A percentile compares a stretch with the other conserved stretches of the same genome.
These are phyloP conservation scores for Dactylellina haptotyla DNA, from an alignment of 2,329 filamentous ascomycete species.

Conservation along the genomic window DNA sequence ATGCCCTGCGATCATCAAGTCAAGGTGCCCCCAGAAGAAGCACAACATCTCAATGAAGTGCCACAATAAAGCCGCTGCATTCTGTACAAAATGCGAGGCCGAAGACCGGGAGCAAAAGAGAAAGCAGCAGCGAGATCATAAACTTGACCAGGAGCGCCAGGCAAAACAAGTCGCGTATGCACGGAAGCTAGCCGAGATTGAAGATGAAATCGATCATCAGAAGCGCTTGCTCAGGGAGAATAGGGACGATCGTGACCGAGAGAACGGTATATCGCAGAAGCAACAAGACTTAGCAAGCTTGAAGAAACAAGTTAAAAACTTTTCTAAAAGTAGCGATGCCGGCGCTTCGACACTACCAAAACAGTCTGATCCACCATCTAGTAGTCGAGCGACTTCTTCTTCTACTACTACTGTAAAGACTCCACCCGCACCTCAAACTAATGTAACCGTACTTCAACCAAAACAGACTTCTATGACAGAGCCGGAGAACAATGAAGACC, in stretches of 20 bases:
- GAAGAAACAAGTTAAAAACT: conserved; percentile 56
- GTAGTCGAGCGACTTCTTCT: conserved; percentile 10
- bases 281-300: conserved; percentile 64
- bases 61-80: conserved; percentile 59
- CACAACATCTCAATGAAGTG: conserved; percentile 68
- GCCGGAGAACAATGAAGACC: conserved; percentile 26
- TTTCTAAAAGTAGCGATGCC: conserved; percentile 29
- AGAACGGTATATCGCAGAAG: conserved; percentile 64
- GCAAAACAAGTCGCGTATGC: conserved; percentile 65
- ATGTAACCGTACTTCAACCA: conserved; percentile 15
- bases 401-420: conserved; percentile 24
- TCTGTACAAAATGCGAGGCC: conserved; percentile 67
- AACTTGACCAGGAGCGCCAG: conserved; percentile 67
- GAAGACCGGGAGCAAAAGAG: conserved; percentile 66
- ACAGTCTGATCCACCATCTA: conserved; percentile 11
- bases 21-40: conserved; percentile 64
- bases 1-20: conserved; percentile 63
- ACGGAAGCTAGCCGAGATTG: conserved; percentile 64
- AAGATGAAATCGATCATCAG: conserved; percentile 68
- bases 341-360: conserved; percentile 22
- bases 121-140: conserved; percentile 64
- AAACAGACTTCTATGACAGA: conserved; percentile 39
- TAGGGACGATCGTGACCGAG: conserved; percentile 63
- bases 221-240: conserved; percentile 63
- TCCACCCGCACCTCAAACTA: conserved; percentile 20